These are phyloP conservation scores for Trypanosoma brucei DNA, from an alignment of 208 protist genomes.

Conservation along the genomic window DNA sequence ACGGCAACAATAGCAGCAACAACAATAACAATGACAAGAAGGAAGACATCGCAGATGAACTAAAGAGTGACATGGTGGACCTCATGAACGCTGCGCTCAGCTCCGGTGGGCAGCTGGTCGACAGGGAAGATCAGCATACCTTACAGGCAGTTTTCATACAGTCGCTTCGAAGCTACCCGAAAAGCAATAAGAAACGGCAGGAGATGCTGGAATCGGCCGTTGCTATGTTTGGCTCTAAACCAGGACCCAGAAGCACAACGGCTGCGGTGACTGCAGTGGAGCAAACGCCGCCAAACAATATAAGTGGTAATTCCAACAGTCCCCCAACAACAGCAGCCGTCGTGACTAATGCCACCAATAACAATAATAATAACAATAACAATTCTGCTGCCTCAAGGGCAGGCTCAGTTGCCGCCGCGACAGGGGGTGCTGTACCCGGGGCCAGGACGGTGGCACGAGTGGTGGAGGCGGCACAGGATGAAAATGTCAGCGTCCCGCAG, in stretches of 20 bases:
- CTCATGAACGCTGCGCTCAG: slow-evolving; percentile 86
- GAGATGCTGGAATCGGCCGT: slow-evolving; percentile 82
- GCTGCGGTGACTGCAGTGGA: slow-evolving; percentile 7
- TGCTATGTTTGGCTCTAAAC: slow-evolving; percentile 67
- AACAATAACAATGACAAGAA: slow-evolving; percentile 26
- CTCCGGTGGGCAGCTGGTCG: slow-evolving; percentile 81
- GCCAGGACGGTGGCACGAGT: background rate
- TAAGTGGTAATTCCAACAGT: background rate
- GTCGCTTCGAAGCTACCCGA: slow-evolving; percentile 62
- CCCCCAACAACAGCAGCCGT: slow-evolving; percentile 5
- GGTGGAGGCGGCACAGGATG: slow-evolving; percentile 6
- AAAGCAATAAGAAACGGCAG: slow-evolving; percentile 71
- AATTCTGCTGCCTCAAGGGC: slow-evolving; percentile 5
- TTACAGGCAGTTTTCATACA: slow-evolving; percentile 79
- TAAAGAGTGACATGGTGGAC: slow-evolving; percentile 78
- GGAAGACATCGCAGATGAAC: slow-evolving; percentile 64
- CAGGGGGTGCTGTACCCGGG: background rate
- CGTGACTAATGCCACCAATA: background rate
- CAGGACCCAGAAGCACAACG: slow-evolving; percentile 32
- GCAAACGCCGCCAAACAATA: background rate
- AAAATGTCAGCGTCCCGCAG: background rate
- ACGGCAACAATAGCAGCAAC: slow-evolving; percentile 21
- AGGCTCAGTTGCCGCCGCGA: background rate
- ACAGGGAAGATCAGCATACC: slow-evolving; percentile 81
- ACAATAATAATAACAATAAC: background rate